A percentile compares a stretch with the other conserved stretches of the same genome.
phyloP scores from a whole-genome alignment of 208 protist species.

The Naegleria fowleri region DNA sequence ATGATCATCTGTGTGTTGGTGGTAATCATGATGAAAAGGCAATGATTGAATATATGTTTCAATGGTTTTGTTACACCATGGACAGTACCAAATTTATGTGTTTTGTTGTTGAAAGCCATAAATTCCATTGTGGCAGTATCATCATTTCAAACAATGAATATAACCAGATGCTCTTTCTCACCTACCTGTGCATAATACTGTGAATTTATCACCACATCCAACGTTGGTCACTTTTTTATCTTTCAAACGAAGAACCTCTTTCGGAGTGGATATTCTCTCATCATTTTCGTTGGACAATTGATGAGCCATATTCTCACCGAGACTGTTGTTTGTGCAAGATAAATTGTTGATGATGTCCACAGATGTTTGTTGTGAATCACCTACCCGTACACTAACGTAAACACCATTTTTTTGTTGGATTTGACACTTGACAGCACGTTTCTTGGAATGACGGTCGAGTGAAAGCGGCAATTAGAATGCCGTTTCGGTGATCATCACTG shows the following conservation, averaged over 20 bases:
- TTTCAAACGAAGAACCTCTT: neutral
- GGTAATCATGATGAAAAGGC: neutral
- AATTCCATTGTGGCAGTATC: too few species aligned
- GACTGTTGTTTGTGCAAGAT: neutral
- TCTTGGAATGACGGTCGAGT: too few species aligned
- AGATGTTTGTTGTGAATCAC: neutral
- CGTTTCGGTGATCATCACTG: too few species aligned
- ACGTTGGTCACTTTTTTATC: neutral
- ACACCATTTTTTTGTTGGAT: neutral
- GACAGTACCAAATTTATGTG: neutral
- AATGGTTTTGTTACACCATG: neutral
- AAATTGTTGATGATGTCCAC: too few species aligned
- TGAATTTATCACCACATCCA: slow-evolving; percentile 10
- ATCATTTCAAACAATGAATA: too few species aligned
- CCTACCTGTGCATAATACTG: neutral
- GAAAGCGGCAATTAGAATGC: too few species aligned
- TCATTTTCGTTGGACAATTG: neutral
- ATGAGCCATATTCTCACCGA: neutral
- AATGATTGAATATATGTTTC: neutral
- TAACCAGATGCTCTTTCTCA: neutral
- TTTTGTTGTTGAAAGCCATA: too few species aligned
- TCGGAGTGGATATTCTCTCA: neutral
- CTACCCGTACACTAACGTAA: neutral
- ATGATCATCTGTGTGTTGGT: neutral
- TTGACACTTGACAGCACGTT: neutral